phyloP scores from a whole-genome alignment of 129 eudicot species.

The Lonicera japonica region DNA sequence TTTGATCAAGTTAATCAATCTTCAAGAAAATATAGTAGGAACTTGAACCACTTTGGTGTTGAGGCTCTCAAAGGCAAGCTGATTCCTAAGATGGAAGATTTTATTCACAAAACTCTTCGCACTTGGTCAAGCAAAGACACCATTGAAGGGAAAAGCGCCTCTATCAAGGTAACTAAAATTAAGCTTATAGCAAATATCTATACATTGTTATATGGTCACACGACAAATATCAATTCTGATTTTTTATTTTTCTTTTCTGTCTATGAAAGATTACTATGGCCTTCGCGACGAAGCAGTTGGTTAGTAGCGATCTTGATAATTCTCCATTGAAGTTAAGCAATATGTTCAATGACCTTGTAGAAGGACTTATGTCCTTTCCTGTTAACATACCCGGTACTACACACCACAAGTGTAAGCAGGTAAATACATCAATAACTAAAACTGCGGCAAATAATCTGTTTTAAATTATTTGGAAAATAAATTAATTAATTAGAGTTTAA shows the following conservation, averaged over 20 bases:
- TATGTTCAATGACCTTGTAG: slow-evolving; percentile 37
- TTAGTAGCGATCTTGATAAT: slow-evolving; percentile 44
- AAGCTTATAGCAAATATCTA: neutral
- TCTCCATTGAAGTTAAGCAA: slow-evolving; percentile 41
- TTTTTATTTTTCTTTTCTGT: neutral
- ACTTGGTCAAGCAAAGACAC: slow-evolving; percentile 46
- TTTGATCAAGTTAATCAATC: slow-evolving; percentile 41
- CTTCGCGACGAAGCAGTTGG: slow-evolving; percentile 34
- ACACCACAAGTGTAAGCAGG: slow-evolving; percentile 57
- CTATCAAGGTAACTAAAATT: slow-evolving; percentile 28
- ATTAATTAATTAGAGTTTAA: no score
- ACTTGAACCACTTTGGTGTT: slow-evolving; percentile 42
- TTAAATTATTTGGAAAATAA: no score
- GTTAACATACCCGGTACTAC: slow-evolving; percentile 53
- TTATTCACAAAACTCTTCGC: slow-evolving; percentile 23
- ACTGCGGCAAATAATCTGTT: neutral
- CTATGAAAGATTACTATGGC: slow-evolving; percentile 33
- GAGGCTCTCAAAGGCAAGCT: slow-evolving; percentile 37
- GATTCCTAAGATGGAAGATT: slow-evolving; percentile 37
- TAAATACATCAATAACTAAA: neutral
- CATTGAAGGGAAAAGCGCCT: slow-evolving; percentile 38
- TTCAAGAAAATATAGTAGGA: slow-evolving; percentile 40
- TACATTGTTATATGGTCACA: no score
- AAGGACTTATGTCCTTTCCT: slow-evolving; percentile 53
- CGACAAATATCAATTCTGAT: no score